Percentiles rank a stretch among this genome's conserved stretches.
Evolutionary conservation across 148 eudicot species (phyloP).

Genomic region (Chenopodium quinoa): DNA sequence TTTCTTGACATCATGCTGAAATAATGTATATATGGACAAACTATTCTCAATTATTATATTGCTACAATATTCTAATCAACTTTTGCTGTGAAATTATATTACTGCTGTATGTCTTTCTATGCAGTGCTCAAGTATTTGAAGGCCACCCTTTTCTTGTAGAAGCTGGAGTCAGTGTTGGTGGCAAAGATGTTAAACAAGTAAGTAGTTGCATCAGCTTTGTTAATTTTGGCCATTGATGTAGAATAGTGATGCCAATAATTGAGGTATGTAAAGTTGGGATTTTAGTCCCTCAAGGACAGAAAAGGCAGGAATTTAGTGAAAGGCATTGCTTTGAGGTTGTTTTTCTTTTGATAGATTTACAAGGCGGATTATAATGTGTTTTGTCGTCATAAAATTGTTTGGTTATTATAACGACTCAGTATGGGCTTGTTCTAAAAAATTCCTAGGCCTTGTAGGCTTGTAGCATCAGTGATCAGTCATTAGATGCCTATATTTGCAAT

Average conservation of each 20-base stretch:
- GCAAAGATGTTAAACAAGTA: conserved; percentile 99
- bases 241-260: background rate
- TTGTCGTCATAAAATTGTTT: background rate
- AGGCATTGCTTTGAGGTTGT: background rate
- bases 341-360: background rate
- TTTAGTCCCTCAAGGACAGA: background rate
- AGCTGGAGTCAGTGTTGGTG: conserved; percentile 98
- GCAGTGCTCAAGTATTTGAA: conserved; percentile 98
- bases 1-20: background rate
- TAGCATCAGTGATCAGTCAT: background rate
- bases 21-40: background rate
- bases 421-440: no score
- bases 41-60: background rate
- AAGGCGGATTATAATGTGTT: background rate
- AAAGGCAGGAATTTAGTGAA: background rate
- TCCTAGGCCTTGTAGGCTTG: background rate
- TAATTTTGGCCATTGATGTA: background rate
- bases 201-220: conserved; percentile 24
- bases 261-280: background rate
- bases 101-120: conserved; percentile 6
- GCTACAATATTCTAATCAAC: background rate
- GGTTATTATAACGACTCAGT: background rate
- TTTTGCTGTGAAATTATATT: background rate
- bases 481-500: background rate
- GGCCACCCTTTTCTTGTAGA: conserved; percentile 97